Base-by-base conservation (phyloP, 345 rosid genomes). In the Cardamine resedifolia region DNA sequence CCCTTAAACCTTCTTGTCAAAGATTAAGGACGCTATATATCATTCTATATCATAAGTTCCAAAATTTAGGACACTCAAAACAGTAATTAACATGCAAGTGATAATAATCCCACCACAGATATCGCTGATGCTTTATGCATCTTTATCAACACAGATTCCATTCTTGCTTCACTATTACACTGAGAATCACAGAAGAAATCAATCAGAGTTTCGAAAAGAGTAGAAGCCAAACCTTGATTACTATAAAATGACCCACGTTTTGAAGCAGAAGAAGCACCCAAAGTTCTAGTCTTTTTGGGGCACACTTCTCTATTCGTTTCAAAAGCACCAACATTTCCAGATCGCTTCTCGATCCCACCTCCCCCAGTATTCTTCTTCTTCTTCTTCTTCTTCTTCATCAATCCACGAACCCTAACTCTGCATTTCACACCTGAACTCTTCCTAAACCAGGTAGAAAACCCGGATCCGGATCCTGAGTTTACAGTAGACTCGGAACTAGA, bases 271-370 rank as follows among this genome's bases (percentile, higher is more conserved):
- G 19, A 20, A 71, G 39, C 21, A 58, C 62, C 31, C 57, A 78
- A 73, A 69, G 87, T 88, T 71, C 68, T 85, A 83, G 78, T 75
- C 79, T 77, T 90, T 90, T 92, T 92, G 74, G 79, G 81, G 72
- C 81, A 80, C 52, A 85, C 78, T 41, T 64, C 31, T 56, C 78
- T 77, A 64, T 74, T 86, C 60, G 68, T 75, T 61, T 72, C 75
- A 66, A 73, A 50, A 44, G 48, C 43, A 33, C 72, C 75, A 55
- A 57, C 85, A 50, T 33, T 68, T 59, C 49, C 77, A 68, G 84
- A 78, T 78, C 77, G 72, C 64, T 77, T 78, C 57, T 76, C 82
- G 39, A 44, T 71, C 50, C 63, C 64, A 23, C 9, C 28, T 53
- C 48, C 62, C 4, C 11, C 64, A 31, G 28, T 30, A 28, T n/a